Conservation (phyloP, 176 grass and related monocot species). For the Canna indica region DNA sequence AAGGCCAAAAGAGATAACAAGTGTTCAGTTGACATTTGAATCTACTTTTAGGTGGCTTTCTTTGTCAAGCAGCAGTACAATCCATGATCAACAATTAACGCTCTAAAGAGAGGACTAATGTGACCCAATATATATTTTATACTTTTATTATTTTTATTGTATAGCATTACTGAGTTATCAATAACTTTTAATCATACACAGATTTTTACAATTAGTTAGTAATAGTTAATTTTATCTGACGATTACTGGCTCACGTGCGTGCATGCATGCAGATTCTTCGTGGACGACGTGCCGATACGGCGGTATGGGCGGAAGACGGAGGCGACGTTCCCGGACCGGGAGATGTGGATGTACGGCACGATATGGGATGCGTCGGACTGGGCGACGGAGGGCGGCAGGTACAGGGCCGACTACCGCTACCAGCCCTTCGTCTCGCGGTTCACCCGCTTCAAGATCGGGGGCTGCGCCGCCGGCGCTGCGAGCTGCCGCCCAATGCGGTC, state of each 20-base stretch:
- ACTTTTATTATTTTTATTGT: too few relatives aligned
- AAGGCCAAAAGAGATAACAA: too few relatives aligned
- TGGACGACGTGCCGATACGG: constrained; percentile 54
- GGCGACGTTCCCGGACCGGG: constrained; percentile 26
- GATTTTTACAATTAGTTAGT: too few relatives aligned
- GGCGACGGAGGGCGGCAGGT: constrained; percentile 59
- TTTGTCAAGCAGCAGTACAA: background rate
- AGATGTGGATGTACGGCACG: constrained; percentile 61
- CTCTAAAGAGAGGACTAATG: background rate
- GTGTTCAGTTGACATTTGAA: background rate
- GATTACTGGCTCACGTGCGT: too few relatives aligned
- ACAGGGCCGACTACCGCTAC: constrained; percentile 45
- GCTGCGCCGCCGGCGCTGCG: constrained; percentile 20
- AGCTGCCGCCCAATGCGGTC: constrained; percentile 18
- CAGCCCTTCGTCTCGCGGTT: constrained; percentile 51
- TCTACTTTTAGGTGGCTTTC: background rate
- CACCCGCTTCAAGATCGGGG: constrained; percentile 26
- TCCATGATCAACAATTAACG: background rate
- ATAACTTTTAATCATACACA: too few relatives aligned
- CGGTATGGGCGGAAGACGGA: constrained; percentile 28
- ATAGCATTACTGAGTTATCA: too few relatives aligned
- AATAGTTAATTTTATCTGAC: too few relatives aligned
- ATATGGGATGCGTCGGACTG: constrained; percentile 72
- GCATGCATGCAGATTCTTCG: constrained; percentile 34
- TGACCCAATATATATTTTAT: too few relatives aligned